phyloP scores from a whole-genome alignment of 768 basidiomycete genomes.

The Lentinula edodes region DNA sequence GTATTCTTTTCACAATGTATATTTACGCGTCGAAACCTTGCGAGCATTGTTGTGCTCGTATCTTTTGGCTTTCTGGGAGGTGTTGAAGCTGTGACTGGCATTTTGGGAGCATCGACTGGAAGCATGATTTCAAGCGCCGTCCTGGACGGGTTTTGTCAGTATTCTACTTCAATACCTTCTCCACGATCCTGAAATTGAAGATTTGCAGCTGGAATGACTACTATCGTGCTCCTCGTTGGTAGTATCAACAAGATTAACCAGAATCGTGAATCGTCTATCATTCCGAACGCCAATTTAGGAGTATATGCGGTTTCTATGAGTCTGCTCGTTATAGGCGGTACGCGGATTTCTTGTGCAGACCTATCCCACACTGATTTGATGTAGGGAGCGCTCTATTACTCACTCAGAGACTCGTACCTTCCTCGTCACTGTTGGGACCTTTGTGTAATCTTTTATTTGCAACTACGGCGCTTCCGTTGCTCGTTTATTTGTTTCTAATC shows the following conservation, averaged over 20 bases:
- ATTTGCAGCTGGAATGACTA: background rate
- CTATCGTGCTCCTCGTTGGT: background rate
- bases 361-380: background rate
- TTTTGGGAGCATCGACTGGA: background rate
- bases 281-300: background rate
- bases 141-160: background rate
- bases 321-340: background rate
- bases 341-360: background rate
- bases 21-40: background rate
- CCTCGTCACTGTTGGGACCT: background rate
- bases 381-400: background rate
- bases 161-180: background rate
- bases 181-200: background rate
- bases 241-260: background rate
- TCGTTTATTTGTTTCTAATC: background rate
- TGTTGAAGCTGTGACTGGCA: background rate
- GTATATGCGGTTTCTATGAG: background rate
- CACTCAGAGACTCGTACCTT: background rate
- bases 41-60: background rate
- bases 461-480: conserved; percentile 1
- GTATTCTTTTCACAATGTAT: background rate
- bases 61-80: background rate
- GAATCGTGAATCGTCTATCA: background rate
- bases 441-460: background rate
- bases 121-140: background rate